phyloP scores from a whole-genome alignment of 1,284 basidiomycete species.

The Ustilago curta region DNA sequence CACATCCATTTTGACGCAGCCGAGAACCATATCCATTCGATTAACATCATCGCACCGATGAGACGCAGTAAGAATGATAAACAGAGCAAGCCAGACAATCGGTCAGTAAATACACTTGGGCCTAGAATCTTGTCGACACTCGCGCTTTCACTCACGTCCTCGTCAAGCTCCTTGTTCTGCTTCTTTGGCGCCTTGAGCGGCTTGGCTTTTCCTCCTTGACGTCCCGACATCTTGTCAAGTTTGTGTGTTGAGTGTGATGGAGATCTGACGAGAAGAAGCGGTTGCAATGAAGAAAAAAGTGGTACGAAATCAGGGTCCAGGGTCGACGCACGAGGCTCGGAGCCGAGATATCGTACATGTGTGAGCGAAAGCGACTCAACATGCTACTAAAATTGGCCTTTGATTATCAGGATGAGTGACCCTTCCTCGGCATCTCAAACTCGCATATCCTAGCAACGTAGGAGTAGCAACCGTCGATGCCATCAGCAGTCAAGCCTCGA shows the following conservation, averaged over 20 bases:
- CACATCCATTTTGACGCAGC: not conserved
- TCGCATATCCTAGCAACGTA: not conserved
- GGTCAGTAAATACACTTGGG: not conserved
- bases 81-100: not conserved
- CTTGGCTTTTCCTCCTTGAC: constrained; percentile 66
- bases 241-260: constrained; percentile 3
- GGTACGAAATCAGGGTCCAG: constrained; percentile 31
- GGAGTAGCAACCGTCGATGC: not conserved
- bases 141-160: constrained; percentile 57
- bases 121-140: not conserved
- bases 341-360: constrained; percentile 6
- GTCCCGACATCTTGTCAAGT: constrained; percentile 52
- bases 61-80: not conserved
- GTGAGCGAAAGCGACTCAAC: not conserved
- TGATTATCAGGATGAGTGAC: too few relatives aligned
- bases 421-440: not conserved
- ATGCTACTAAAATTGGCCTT: not conserved
- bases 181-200: constrained; percentile 66
- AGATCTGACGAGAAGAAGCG: not conserved
- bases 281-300: not conserved
- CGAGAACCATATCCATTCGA: not conserved
- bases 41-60: too few relatives aligned
- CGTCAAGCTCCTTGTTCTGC: constrained; percentile 60
- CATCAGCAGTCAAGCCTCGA: not conserved
- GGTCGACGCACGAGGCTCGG: constrained; percentile 8